Base-by-base conservation (phyloP, 2,329 filamentous ascomycete species). In the Sarocladium strictum region DNA sequence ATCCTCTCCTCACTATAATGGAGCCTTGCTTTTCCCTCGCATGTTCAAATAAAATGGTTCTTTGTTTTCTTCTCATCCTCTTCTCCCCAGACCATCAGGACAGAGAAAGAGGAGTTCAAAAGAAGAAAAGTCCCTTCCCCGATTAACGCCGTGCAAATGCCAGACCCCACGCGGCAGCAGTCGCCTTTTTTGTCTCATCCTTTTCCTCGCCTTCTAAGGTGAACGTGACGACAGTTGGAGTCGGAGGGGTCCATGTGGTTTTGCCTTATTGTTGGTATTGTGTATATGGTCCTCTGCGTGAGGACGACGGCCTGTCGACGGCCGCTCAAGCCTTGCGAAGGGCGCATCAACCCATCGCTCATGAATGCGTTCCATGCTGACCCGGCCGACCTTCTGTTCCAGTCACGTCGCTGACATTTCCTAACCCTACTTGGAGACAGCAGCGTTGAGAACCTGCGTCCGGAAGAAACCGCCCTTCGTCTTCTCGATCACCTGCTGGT, bases 381-480 rank as follows among this genome's bases (percentile, higher is more conserved):
- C 10, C 15, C 43, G 32, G 26, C 5, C 23, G 26, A 17, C 14
- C 27, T 51, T 15, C 27, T 51, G 47, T 21, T 35, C 27, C 47
- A 23, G 21, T 51, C 27, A 12, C n/a, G 10, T 23, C 14, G 21
- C 50, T 40, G 19, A 6, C 21, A 14, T 33, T n/a, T n/a, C 24
- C 32, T 21, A 37, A 17, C 23, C 57, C 61, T 78, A 79, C 68
- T 79, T 78, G 58, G 78, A 77, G 56, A 84, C 76, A 53, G 81
- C 81, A n/a, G 81, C 78, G 61, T 76, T 96, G 63, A 99, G 80
- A 53, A 99, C 94, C 71, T 97, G 94, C 60, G 94, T 99, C 69
- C 94, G 80, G 84, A 99, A 99, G 83, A 97, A 97, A 56, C 90
- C 92, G 60, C 94, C 94, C 84, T 97, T 97, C 57, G 94, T 99